A percentile compares a stretch with the other conserved stretches of the same genome.
Evolutionary conservation across 1,284 basidiomycete genomes (phyloP).

Genomic region (Gomphus bonarii): DNA sequence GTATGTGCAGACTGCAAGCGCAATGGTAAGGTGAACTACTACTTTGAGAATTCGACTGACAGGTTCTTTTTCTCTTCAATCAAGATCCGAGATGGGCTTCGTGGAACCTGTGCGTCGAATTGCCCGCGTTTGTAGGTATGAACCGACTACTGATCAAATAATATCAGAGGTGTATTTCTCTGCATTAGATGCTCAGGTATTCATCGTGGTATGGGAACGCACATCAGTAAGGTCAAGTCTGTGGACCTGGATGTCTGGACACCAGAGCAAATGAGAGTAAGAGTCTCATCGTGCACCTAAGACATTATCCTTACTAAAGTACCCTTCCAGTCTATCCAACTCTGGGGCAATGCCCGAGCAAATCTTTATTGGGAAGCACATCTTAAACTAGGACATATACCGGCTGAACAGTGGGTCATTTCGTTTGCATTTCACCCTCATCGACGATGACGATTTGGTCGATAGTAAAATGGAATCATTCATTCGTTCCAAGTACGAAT

Average conservation of each 20-base stretch:
- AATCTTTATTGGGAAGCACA: conserved; percentile 98
- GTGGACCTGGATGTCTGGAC: conserved; percentile 98
- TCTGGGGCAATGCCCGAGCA: conserved; percentile 90
- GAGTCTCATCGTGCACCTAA: conserved; percentile 19
- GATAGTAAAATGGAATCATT: conserved; percentile 95
- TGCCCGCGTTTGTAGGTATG: not conserved
- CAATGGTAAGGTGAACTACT: conserved; percentile 52
- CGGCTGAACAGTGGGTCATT: conserved; percentile 82
- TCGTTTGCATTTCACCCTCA: not conserved
- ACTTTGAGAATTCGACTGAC: not conserved
- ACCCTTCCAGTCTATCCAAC: conserved; percentile 62
- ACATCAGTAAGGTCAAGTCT: conserved; percentile 94
- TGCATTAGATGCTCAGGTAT: conserved; percentile 99
- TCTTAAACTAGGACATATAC: conserved; percentile 84
- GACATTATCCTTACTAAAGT: conserved; percentile 1
- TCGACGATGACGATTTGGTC: not conserved
- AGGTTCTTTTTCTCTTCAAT: conserved; percentile 4
- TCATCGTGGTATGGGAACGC: conserved; percentile 96
- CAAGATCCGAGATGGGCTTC: conserved; percentile 96
- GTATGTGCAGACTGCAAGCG: conserved; percentile 89
- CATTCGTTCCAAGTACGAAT: conserved; percentile 96
- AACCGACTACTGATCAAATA: conserved; percentile 12
- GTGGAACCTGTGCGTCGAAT: conserved; percentile 76
- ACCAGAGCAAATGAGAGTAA: conserved; percentile 91
- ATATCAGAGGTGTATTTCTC: conserved; percentile 73